Evolutionary conservation across 805 yeast genomes (phyloP), one percentile per base, ranked within the genome.

Genomic region (Candida lessepsii): DNA sequence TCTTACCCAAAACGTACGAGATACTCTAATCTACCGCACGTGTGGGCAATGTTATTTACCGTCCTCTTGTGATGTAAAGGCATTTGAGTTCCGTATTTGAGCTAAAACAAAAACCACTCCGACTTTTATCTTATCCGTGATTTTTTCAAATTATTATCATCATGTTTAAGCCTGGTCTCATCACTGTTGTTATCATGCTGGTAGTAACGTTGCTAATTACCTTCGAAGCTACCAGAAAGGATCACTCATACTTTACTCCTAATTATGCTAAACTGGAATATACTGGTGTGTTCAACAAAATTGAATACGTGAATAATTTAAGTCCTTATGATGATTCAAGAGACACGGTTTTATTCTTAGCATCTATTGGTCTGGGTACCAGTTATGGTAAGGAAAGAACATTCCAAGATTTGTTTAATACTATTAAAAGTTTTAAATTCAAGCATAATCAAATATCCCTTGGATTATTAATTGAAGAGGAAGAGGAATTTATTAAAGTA

Each of bases 361-460:
- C 60, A 8, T 47, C 58, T 9, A 53, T 67, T n/a, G 67, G 61
- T 1, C 49, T 49, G 38, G 45, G 46, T 9, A 47, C 39, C 5
- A 54, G 74, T 3, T 73, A 67, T 38, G 77, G 78, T 1, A 44
- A 43, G 3, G 58, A 46, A 3, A 55, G 69, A 23, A 35, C 48
- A 1, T 60, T 72, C 35, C 34, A 38, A 1, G 67, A 67, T 40
- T 64, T 67, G 31, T 50, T 70, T 34, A 39, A 53, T 2, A 56
- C 64, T 1, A 41, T 71, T 16, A 36, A 41, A 6, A 23, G 56
- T 2, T 48, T 70, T 15, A 34, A 54, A 19, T 47, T 40, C 29
- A 30, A 39, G 11, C 27, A 25, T 11, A 44, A 49, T 27, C 46
- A 47, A 28, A 24, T 44, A 2, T 39, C 48, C 5, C 18, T 42